phyloP scores from a whole-genome alignment of 169 alveolate species.

The Plasmodium falciparum region DNA sequence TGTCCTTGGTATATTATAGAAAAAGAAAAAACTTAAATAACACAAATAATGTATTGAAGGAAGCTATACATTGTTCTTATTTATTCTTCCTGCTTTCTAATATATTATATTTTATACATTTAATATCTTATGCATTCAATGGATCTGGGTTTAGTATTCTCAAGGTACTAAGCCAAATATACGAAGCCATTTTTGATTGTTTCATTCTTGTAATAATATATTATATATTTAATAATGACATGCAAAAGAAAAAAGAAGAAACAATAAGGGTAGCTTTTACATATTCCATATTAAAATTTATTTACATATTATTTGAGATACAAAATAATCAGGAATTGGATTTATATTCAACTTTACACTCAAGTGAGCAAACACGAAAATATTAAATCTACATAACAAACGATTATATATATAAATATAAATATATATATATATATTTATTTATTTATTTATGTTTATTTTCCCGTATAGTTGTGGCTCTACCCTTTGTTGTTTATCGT shows the following conservation, averaged over 20 bases:
- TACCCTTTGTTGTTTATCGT: conserved; percentile 46
- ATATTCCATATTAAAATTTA: conserved; percentile 44
- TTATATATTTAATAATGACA: conserved; percentile 25
- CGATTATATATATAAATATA: not conserved
- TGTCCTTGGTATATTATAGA: conserved; percentile 22
- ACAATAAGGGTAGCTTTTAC: conserved; percentile 18
- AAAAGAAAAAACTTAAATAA: conserved; percentile 7
- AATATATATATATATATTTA: not conserved
- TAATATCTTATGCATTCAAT: conserved; percentile 41
- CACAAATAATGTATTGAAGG: conserved; percentile 17
- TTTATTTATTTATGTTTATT: not conserved
- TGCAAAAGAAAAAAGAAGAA: conserved; percentile 20
- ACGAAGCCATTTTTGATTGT: conserved; percentile 64
- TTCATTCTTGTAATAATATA: conserved; percentile 10
- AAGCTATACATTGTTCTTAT: conserved; percentile 18
- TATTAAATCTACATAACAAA: not conserved
- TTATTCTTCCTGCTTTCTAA: conserved; percentile 50
- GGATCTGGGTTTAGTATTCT: conserved; percentile 66
- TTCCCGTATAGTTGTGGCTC: conserved; percentile 34
- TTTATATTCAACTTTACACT: conserved; percentile 27
- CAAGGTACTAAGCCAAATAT: conserved; percentile 67
- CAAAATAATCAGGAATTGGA: conserved; percentile 49
- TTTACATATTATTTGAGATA: conserved; percentile 42
- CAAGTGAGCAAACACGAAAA: conserved; percentile 9
- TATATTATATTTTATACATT: conserved; percentile 34